A percentile compares a stretch with the other conserved stretches of the same genome.
phyloP scores from a whole-genome alignment of 2,329 filamentous ascomycete genomes.

The Fusarium sp. region DNA sequence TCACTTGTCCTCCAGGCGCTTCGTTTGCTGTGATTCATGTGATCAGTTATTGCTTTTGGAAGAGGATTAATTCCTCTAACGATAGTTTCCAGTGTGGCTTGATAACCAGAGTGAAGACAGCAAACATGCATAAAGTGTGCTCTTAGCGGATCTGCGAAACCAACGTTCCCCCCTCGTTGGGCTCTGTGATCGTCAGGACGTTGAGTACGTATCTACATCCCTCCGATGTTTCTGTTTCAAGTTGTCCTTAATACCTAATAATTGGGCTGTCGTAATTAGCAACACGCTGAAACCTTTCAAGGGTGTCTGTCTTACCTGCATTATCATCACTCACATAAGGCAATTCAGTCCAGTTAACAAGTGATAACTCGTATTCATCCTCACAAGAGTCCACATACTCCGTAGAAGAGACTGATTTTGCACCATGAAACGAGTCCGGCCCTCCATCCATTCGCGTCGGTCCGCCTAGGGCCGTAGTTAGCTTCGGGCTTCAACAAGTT shows the following conservation, averaged over 20 bases:
- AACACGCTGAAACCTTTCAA: conserved; percentile 17
- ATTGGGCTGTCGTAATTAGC: conserved; percentile 28
- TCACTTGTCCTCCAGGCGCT: conserved; percentile 28
- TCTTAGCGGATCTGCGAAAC: neutral
- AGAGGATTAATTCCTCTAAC: conserved; percentile 9
- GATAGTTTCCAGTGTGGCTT: conserved; percentile 33
- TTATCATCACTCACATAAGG: conserved; percentile 15
- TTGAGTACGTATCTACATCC: conserved; percentile 6
- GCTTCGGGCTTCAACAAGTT: conserved; percentile 36
- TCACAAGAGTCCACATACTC: neutral
- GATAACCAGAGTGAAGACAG: conserved; percentile 1
- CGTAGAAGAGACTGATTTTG: neutral
- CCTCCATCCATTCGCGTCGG: conserved; percentile 29
- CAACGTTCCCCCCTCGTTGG: neutral
- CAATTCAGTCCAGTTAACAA: conserved; percentile 11
- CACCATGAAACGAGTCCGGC: conserved; percentile 30
- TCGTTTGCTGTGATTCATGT: conserved; percentile 30
- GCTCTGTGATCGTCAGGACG: conserved; percentile 1
- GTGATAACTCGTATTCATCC: conserved; percentile 6
- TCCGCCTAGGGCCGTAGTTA: conserved; percentile 30
- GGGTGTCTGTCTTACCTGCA: conserved; percentile 17
- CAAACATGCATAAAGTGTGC: conserved; percentile 6
- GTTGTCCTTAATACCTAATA: conserved; percentile 12
- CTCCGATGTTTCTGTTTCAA: conserved; percentile 18
- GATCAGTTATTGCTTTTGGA: conserved; percentile 30